Percentiles rank a stretch among this genome's conserved stretches.
Evolutionary conservation across 2,329 filamentous ascomycete genomes (phyloP).

Genomic region (Sphaerostilbella broomeana): DNA sequence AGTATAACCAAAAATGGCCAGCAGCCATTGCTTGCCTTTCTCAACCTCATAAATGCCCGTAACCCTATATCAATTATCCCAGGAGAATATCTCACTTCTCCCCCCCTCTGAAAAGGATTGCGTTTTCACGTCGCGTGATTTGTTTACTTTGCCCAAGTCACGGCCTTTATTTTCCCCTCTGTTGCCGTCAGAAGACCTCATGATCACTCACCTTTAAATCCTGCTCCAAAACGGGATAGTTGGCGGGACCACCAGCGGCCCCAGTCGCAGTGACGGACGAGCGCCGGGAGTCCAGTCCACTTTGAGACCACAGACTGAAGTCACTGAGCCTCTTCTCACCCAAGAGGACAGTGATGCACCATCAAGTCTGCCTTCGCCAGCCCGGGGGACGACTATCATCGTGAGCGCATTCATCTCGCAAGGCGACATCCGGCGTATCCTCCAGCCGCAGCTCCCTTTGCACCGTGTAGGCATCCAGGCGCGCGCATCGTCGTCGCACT

Average conservation of each 20-base stretch:
- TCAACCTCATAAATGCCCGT: too few relatives aligned
- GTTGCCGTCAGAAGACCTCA: slow-evolving; percentile 3
- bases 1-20: too few relatives aligned
- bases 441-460: too few relatives aligned
- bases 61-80: too few relatives aligned
- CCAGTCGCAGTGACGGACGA: slow-evolving; percentile 4
- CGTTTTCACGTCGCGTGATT: neutral
- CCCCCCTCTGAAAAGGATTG: too few relatives aligned
- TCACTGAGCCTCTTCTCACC: slow-evolving; percentile 1
- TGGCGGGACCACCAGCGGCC: slow-evolving; percentile 1
- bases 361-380: too few relatives aligned
- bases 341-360: neutral
- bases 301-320: slow-evolving; percentile 10
- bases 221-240: slow-evolving; percentile 8
- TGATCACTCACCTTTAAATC: slow-evolving; percentile 3
- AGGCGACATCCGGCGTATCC: too few relatives aligned
- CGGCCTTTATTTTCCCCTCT: neutral
- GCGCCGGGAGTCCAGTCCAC: slow-evolving; percentile 4
- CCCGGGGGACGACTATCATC: too few relatives aligned
- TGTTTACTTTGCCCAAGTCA: neutral
- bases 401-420: too few relatives aligned
- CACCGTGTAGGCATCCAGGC: neutral
- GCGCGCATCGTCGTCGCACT: too few relatives aligned
- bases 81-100: too few relatives aligned
- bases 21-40: too few relatives aligned